Evolutionary conservation across 352 stramenopile genomes (phyloP), one percentile per base, ranked within the genome.

Genomic region (Pythium phragmitis): DNA sequence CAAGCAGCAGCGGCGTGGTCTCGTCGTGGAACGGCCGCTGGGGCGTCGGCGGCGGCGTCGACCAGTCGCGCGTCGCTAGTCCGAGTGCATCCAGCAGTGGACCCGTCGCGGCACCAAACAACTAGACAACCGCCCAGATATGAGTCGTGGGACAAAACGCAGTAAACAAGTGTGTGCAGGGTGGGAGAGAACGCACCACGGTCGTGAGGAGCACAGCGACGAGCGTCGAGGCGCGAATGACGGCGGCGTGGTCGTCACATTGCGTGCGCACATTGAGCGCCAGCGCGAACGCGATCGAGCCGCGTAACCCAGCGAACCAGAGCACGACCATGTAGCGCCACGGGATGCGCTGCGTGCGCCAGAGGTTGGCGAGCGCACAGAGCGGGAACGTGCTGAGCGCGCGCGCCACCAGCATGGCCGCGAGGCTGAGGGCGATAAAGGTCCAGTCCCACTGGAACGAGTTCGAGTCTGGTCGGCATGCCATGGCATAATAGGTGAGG

Each of bases 221-320:
- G 19, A 87, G 64, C 14, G 78, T 85, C n/a, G 74, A 74, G 23
- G 66, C 80, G 58, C 72, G 62, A 51, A 87, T 56, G 16, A 83
- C 71, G 7, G 74, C 69, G 0, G 52, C 65, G 47, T 87, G 78
- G 30, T 69, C 39, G 16, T 28, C 12, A 39, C 58, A 63, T 4
- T 66, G 48, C 6, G 45, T 82, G 23, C 66, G 65, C 12, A 90
- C 79, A 48, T 94, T 94, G 12, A 92, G 72, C 28, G 78, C 79
- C 37, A 96, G 79, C 21, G 91, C 90, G 60, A 97, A 98, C 0
- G 93, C 91, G 46, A 98, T 96, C n/a, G 94, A 92, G 5, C 94
- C 94, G 48, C 94, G 85, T n/a, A 98, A 67, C 9, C 94, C 94
- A 2, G 88, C 88, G 65, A 98, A 98, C 89, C 89, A 98, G 56